Conservation (phyloP, 1,284 basidiomycete species). For the Lignosus rhinocerotis region DNA sequence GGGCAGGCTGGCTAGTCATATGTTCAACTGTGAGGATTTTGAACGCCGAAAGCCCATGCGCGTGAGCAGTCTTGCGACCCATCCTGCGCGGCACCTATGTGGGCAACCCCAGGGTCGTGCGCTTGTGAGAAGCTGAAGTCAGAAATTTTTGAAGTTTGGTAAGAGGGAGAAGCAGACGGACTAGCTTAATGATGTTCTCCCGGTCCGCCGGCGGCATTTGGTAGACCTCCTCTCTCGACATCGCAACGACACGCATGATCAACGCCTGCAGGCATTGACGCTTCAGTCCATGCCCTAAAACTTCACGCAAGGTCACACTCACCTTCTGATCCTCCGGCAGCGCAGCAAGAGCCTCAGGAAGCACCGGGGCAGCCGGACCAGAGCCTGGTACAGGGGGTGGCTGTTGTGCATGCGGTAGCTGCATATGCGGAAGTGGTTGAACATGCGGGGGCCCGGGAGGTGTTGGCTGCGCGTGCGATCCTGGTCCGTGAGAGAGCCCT, state of each 20-base stretch:
- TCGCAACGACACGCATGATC: constrained; percentile 64
- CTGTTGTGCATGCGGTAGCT: constrained; percentile 10
- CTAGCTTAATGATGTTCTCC: constrained; percentile 67
- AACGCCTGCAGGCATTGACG: constrained; percentile 45
- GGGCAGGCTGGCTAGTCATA: background rate
- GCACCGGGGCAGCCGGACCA: constrained; percentile 16
- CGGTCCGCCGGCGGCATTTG: constrained; percentile 60
- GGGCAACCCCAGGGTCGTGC: constrained; percentile 41
- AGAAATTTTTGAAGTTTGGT: background rate
- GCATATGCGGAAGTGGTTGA: constrained; percentile 18
- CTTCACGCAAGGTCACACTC: constrained; percentile 27
- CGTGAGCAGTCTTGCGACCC: background rate
- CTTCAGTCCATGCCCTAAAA: background rate
- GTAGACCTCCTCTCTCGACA: constrained; percentile 72
- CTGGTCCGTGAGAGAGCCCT: constrained; percentile 8
- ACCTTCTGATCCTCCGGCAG: constrained; percentile 75
- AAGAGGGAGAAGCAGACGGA: constrained; percentile 35
- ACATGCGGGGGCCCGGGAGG: constrained; percentile 13
- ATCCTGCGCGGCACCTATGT: constrained; percentile 20
- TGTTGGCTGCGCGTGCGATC: background rate
- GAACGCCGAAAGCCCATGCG: background rate
- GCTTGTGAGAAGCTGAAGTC: constrained; percentile 25
- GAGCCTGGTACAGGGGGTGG: constrained; percentile 20
- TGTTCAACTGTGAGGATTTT: background rate
- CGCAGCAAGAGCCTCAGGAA: constrained; percentile 54